These are phyloP conservation scores for Teratosphaeria destructans DNA, from an alignment of 2,329 filamentous ascomycete species.

Conservation along the genomic window DNA sequence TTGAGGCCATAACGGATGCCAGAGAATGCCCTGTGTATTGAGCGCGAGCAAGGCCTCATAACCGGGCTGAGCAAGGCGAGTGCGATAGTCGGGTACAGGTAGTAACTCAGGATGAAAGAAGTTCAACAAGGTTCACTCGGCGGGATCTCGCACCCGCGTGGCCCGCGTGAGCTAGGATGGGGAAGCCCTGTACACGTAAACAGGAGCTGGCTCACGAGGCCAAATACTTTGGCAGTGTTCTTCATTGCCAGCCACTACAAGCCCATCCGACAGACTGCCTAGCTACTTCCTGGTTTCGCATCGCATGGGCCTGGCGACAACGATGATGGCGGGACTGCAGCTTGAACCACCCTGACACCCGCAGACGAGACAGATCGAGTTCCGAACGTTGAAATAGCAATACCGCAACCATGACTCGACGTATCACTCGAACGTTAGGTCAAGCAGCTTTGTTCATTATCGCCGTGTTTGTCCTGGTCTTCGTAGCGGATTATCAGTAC, in stretches of 20 bases:
- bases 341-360: neutral
- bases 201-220: neutral
- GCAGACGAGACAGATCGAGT: neutral
- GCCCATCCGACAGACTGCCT: neutral
- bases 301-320: neutral
- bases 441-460: conserved; percentile 60
- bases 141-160: neutral
- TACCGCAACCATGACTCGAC: conserved; percentile 5
- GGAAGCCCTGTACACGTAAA: neutral
- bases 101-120: neutral
- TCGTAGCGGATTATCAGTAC: conserved; percentile 82
- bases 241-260: neutral
- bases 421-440: conserved; percentile 50
- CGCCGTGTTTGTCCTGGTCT: conserved; percentile 56
- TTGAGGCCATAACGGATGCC: neutral
- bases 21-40: neutral
- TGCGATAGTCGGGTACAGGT: neutral
- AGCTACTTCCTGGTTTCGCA: neutral
- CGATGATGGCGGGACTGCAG: neutral
- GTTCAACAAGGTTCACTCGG: neutral
- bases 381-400: neutral
- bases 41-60: neutral
- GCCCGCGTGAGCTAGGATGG: no score
- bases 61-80: neutral
- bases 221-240: neutral